Base-by-base conservation (phyloP, 345 rosid species). In the Syzygium grande region DNA sequence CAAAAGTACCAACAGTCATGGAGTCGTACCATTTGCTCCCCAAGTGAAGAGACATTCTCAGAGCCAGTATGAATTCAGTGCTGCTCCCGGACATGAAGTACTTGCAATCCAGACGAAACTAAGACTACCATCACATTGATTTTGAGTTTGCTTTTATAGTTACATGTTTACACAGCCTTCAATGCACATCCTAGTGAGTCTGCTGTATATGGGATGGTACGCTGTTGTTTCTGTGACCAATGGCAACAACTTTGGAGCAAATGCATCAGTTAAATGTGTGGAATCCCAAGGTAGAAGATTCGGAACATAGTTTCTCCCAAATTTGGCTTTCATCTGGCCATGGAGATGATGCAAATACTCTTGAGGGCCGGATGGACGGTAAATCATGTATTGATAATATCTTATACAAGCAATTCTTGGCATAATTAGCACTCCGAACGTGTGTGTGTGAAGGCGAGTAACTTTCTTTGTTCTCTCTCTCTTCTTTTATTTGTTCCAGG, bases 361-460 rank as follows among this genome's bases (percentile, higher is more conserved):
- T 78, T 4, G 68, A 87, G n/a, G 51, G 88, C 41, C 52, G 88
- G 85, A 51, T 87, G 88, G 88, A 27, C 29, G 85, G 88, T 55
- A 78, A 30, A 34, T 51, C 10, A 14, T 13, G 14, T 0, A 84
- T 15, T 3, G 29, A 12, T 34, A 4, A 25, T 41, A 15, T 85
- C 54, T 85, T 55, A 21, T 21, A 8, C 21, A 55, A 55, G 34
- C 27, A 27, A 34, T 27, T 52, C 49, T 23, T 6, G 49, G 53
- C 65, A 23, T 52, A 11, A 23, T 43, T 49, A 52, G 56, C 51
- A 29, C 16, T 51, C 29, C 8, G 29, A 23, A 55, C 5, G n/a
- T n/a, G 5, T 55, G 27, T 55, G 27, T 22, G 59, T 55, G 59
- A 55, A 55, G 59, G 22, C 9, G 59, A 55, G 59, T 55, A 8